Evolutionary conservation across 23 red algal genomes (phyloP).

Genomic region (Gracilariopsis chorda): DNA sequence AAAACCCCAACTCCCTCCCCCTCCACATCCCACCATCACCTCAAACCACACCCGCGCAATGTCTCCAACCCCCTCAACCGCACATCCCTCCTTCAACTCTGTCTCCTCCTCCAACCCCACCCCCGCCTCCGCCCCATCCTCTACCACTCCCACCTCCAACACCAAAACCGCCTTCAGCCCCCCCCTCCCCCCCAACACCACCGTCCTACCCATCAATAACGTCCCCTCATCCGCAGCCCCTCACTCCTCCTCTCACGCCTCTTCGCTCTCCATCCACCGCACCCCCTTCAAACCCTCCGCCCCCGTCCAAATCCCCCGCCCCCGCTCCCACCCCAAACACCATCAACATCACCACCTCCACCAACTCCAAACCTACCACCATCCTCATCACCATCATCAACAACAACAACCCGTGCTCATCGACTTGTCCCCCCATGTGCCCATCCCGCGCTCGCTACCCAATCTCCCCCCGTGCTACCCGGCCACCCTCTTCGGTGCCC

Average conservation of each 20-base stretch:
- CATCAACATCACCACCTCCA: too few relatives aligned
- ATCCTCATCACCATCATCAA: too few relatives aligned
- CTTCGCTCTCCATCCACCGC: background rate
- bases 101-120: background rate
- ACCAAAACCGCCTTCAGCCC: background rate
- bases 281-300: background rate
- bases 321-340: too few relatives aligned
- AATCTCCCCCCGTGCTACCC: conserved; percentile 55
- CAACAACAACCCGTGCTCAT: background rate
- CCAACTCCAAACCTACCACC: too few relatives aligned
- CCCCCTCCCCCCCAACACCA: background rate
- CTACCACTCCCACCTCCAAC: background rate
- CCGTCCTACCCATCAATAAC: conserved; percentile 1
- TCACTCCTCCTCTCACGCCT: background rate
- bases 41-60: background rate
- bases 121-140: background rate
- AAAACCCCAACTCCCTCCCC: background rate
- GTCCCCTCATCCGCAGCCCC: background rate
- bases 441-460: conserved; percentile 47
- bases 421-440: background rate
- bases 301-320: background rate
- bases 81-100: background rate
- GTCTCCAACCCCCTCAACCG: background rate
- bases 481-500: conserved; percentile 45
- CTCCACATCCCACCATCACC: background rate